Evolutionary conservation across 1,139 yeast species (phyloP), one percentile per base, ranked within the genome.

Genomic region (Pneumocystis murina): DNA sequence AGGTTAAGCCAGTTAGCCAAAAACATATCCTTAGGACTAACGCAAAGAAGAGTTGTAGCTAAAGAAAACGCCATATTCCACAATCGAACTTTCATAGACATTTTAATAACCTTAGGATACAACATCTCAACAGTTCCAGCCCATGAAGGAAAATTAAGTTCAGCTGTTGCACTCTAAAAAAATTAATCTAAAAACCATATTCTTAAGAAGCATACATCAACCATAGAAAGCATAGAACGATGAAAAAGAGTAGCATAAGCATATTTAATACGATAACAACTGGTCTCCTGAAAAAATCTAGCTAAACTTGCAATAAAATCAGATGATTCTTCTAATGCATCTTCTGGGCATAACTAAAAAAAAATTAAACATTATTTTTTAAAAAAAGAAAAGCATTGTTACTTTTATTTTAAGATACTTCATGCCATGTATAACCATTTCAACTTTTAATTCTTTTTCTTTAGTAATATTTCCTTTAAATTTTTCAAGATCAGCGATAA

Each of bases 141-240:
- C 99, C 98, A 94, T 0, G 87, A 84, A 2, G 98, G 98, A 73
- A 90, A 95, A 71, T 94, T 92, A 0, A 90, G 90, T 72, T 94
- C 99, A 0, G 97, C 98, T 0, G 97, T 88, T 43, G 91, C 79
- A 1, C 82, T 59, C 59, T 57, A 57, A 35, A 6, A 55, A 41
- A 41, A 17, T 41, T 17, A 41, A 20, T 17, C 20, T 7, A 36
- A 20, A 38, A 57, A 12, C 24, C 4, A 38, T 57, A 57, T 57
- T 17, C 16, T n/a, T 35, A 14, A n/a, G 6, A 0, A 57, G 17
- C 40, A 57, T 57, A 63, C 79, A 24, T 89, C 94, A 0, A 97
- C 95, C 58, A 92, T 75, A 0, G 97, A 95, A 59, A 88, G 75
- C 2, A 94, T 75, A 57, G 94, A 79, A 66, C 82, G 85, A 63